phyloP scores from a whole-genome alignment of 495 filamentous ascomycete species.

The Parmelia sp. region DNA sequence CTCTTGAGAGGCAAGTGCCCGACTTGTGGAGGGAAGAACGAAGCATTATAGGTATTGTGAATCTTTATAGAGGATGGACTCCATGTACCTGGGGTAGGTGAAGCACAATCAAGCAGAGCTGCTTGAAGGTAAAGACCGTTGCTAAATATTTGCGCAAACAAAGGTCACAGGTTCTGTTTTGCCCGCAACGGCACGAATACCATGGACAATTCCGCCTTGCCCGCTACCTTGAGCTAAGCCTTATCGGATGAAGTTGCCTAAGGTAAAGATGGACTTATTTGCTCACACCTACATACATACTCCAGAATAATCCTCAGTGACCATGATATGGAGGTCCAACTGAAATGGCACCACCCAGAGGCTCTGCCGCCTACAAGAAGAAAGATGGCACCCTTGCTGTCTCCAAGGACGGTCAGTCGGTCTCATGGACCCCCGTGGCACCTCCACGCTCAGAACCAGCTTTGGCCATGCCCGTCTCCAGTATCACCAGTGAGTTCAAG shows the following conservation, averaged over 20 bases:
- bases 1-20: conserved; percentile 44
- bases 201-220: too few relatives aligned
- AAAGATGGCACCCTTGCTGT: conserved; percentile 82
- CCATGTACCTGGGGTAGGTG: background rate
- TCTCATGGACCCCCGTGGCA: conserved; percentile 72
- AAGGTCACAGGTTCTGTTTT: background rate
- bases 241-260: background rate
- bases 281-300: conserved; percentile 3
- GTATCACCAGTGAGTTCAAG: conserved; percentile 65
- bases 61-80: background rate
- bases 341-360: conserved; percentile 55
- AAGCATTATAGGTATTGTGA: conserved; percentile 40
- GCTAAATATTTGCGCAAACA: conserved; percentile 2
- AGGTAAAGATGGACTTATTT: background rate
- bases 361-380: conserved; percentile 84
- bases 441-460: conserved; percentile 47
- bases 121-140: background rate
- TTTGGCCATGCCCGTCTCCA: conserved; percentile 62
- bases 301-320: background rate
- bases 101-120: background rate
- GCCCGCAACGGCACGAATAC: conserved; percentile 7
- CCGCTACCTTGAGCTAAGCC: too few relatives aligned
- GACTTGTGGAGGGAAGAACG: conserved; percentile 43
- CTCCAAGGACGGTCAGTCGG: conserved; percentile 57
- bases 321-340: conserved; percentile 18